These are phyloP conservation scores for Akebia trifoliata DNA, from an alignment of 164 flowering plant species.

Conservation along the genomic window DNA sequence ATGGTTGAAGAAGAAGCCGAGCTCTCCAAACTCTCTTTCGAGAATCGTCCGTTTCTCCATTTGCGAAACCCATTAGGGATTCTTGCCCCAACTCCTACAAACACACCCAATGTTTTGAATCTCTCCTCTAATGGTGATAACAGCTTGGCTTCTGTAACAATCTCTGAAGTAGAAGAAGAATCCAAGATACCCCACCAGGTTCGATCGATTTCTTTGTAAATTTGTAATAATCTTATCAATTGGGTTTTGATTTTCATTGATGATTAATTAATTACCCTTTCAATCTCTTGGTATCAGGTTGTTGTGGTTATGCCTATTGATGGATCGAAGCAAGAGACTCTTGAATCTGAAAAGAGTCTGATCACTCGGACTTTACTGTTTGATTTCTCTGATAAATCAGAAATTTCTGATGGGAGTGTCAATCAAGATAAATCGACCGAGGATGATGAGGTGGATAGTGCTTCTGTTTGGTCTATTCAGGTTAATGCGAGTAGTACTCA, in stretches of 20 bases:
- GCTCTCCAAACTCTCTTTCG: constrained; percentile 25
- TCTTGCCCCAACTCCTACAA: constrained; percentile 48
- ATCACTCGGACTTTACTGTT: constrained; percentile 51
- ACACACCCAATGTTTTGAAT: constrained; percentile 28
- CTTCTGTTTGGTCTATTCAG: constrained; percentile 65
- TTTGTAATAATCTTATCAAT: neutral
- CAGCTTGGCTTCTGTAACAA: neutral
- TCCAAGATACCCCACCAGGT: constrained; percentile 38
- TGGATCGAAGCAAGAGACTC: constrained; percentile 18
- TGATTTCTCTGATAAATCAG: constrained; percentile 72
- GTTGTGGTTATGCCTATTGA: constrained; percentile 7
- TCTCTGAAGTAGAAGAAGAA: constrained; percentile 15
- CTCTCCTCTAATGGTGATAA: neutral
- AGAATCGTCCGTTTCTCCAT: constrained; percentile 24
- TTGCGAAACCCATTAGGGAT: constrained; percentile 18
- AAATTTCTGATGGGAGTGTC: too few relatives aligned
- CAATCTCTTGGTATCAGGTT: neutral
- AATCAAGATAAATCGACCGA: constrained; percentile 21
- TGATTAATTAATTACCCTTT: neutral
- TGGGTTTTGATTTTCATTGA: neutral
- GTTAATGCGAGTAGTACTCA: constrained; percentile 51
- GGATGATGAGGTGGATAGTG: constrained; percentile 50
- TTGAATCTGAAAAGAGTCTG: constrained; percentile 31
- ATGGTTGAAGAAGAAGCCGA: constrained; percentile 45
- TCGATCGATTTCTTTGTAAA: neutral